Conservation (phyloP, 2,329 filamentous ascomycete genomes). For the Scleromitrula shiraiana region DNA sequence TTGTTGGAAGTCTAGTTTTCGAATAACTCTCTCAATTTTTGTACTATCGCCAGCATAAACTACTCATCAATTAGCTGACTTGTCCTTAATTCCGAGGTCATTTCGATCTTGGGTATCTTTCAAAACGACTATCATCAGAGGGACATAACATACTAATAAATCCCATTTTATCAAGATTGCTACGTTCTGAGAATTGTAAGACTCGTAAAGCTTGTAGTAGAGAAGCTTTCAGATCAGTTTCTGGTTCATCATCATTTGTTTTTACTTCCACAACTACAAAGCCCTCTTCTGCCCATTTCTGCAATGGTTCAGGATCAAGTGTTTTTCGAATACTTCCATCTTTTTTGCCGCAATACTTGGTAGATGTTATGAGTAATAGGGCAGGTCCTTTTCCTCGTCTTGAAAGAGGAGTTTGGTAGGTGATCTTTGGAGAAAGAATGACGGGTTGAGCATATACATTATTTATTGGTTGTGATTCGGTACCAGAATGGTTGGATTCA, state of each 20-base stretch:
- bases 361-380: conserved; percentile 27
- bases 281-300: conserved; percentile 34
- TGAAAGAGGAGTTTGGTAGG: conserved; percentile 15
- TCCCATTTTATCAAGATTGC: conserved; percentile 1
- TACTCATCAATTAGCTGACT: too few species aligned
- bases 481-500: too few species aligned
- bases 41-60: conserved; percentile 6
- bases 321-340: conserved; percentile 9
- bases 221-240: not conserved
- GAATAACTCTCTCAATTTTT: too few species aligned
- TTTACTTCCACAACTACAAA: conserved; percentile 21
- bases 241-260: not conserved
- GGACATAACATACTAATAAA: conserved; percentile 6
- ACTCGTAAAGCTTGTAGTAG: conserved; percentile 5
- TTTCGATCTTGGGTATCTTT: too few species aligned
- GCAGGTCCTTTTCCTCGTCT: conserved; percentile 30
- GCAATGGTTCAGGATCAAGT: conserved; percentile 24
- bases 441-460: not conserved
- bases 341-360: conserved; percentile 9
- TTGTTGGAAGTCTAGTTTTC: too few species aligned
- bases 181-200: conserved; percentile 6
- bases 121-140: too few species aligned
- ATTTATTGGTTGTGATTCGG: too few species aligned
- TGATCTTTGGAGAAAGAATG: not conserved
- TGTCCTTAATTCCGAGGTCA: too few species aligned